Conservation (phyloP, 441 rosid genomes). For the Codiaeum variegatum region DNA sequence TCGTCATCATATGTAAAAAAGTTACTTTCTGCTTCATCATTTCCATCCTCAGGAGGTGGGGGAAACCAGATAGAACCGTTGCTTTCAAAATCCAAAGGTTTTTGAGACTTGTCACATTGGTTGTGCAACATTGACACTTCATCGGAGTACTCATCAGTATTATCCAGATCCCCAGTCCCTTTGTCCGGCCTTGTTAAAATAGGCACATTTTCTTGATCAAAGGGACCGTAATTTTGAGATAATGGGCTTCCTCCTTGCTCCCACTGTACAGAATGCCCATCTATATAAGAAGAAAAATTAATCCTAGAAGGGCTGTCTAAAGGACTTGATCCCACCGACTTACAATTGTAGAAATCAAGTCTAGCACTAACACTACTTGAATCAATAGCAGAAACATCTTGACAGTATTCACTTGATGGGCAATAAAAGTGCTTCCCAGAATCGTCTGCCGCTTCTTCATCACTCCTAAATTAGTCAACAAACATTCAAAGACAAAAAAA, state of each 20-base stretch:
- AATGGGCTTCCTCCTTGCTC: slow-evolving; percentile 58
- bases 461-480: slow-evolving; percentile 51
- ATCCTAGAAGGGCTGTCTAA: slow-evolving; percentile 88
- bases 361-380: slow-evolving; percentile 78
- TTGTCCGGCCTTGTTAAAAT: slow-evolving; percentile 49
- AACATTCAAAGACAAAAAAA: not conserved
- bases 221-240: slow-evolving; percentile 44
- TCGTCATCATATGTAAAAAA: slow-evolving; percentile 77
- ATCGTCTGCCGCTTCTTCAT: slow-evolving; percentile 67
- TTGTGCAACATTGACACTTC: slow-evolving; percentile 29
- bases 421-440: slow-evolving; percentile 52
- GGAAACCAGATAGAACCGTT: slow-evolving; percentile 83
- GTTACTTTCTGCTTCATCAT: slow-evolving; percentile 65
- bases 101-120: slow-evolving; percentile 41
- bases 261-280: slow-evolving; percentile 63
- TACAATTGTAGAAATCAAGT: slow-evolving; percentile 60
- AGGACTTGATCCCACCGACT: slow-evolving; percentile 78
- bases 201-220: slow-evolving; percentile 51
- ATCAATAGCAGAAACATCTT: slow-evolving; percentile 68
- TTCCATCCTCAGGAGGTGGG: slow-evolving; percentile 80
- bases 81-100: slow-evolving; percentile 78
- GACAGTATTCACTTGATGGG: slow-evolving; percentile 64
- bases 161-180: slow-evolving; percentile 43
- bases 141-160: slow-evolving; percentile 44
- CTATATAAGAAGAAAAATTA: slow-evolving; percentile 68